Base-by-base conservation (phyloP, 139 green algal genomes). In the Raphidocelis subcapitata region DNA sequence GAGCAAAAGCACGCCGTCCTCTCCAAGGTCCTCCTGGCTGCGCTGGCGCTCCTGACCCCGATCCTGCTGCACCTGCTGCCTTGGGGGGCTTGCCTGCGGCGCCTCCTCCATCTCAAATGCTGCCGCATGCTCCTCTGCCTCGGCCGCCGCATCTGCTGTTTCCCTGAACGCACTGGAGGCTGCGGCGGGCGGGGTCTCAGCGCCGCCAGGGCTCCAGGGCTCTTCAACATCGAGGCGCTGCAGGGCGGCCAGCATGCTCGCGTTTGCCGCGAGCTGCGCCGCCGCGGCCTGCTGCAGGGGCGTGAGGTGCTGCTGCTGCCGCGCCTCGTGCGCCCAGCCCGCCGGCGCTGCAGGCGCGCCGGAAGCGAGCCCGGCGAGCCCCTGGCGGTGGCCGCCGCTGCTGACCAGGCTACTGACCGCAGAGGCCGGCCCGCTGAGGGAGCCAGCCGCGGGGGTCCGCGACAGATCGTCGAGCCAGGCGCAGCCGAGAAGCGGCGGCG, bases 121-220 rank as follows among this genome's bases (percentile, higher is more conserved):
- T 33, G 36, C 56, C 23, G 18, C 3, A 18, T 35, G 26, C 28
- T 18, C 29, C 24, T 60, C 32, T 33, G 69, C 44, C 18, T 60
- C 56, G 35, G 26, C 10, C 12, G 4, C n/a, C 41, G 51, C 21
- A 20, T 62, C 3, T 71, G 0, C 3, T 71, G 49, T 29, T 14
- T 5, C 24, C 51, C 36, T 61, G 65, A 77, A n/a, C 59, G 54
- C 16, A 62, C 41, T 2, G 72, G 60, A 24, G 73, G 73, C 3
- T 56, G 64, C 36, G 73, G 65, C 3, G 73, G 73, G 65, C 15
- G n/a, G n/a, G n/a, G n/a, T n/a, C n/a, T n/a, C n/a, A n/a, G n/a
- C n/a, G n/a, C n/a, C n/a, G n/a, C n/a, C n/a, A n/a, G n/a, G n/a
- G n/a, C n/a, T n/a, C n/a, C n/a, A n/a, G n/a, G n/a, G n/a, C n/a